Conservation (phyloP, 345 rosid genomes). For the Hibiscus mutabilis region DNA sequence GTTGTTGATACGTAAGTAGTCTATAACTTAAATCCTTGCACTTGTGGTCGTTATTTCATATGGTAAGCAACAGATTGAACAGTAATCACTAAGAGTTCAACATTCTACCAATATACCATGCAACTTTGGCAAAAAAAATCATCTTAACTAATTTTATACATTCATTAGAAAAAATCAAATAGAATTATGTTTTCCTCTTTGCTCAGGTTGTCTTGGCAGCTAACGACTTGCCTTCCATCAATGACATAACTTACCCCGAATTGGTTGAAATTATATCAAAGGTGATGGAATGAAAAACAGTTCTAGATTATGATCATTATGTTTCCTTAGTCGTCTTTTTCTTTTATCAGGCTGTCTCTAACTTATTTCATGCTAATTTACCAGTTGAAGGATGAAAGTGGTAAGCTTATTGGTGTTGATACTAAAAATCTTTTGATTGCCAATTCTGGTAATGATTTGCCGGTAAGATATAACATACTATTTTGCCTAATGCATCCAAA, state of each 20-base stretch:
- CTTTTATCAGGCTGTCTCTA: slow-evolving; percentile 13
- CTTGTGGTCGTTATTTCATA: background rate
- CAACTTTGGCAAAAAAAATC: background rate
- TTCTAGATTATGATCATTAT: background rate
- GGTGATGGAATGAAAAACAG: slow-evolving; percentile 33
- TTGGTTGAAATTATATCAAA: slow-evolving; percentile 70
- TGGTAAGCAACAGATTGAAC: background rate
- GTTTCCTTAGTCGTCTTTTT: background rate
- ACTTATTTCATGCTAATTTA: slow-evolving; percentile 16
- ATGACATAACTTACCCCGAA: slow-evolving; percentile 85
- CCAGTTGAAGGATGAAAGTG: slow-evolving; percentile 85
- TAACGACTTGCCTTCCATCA: slow-evolving; percentile 93
- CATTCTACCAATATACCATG: background rate
- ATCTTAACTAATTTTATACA: background rate
- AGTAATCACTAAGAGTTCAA: background rate
- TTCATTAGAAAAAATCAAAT: background rate
- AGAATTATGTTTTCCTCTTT: slow-evolving; percentile 2
- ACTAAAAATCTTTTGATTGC: slow-evolving; percentile 72
- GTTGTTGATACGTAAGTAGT: background rate
- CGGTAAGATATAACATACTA: slow-evolving; percentile 46
- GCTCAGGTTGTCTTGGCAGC: slow-evolving; percentile 93
- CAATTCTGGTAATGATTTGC: slow-evolving; percentile 93
- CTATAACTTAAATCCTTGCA: background rate
- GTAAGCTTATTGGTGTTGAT: slow-evolving; percentile 76
- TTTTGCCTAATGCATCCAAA: background rate